Evolutionary conservation across 192 early-diverging fungal genomes (phyloP), one percentile per base, ranked within the genome.

Genomic region (Coemansia sp.): DNA sequence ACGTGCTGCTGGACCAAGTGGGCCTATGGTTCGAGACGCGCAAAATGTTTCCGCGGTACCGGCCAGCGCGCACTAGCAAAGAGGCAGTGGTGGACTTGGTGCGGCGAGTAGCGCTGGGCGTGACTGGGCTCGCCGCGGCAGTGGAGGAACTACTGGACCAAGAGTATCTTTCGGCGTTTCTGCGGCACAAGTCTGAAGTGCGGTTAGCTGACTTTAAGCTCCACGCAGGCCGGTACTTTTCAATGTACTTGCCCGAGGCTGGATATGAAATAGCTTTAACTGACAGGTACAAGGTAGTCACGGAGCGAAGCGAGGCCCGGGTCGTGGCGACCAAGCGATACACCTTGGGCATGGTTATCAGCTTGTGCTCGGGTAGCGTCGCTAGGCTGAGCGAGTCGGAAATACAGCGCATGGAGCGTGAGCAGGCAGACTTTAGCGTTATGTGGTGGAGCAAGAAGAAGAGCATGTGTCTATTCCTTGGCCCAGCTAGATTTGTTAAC

Each of bases 401-500:
- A 38, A 73, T 76, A 3, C 51, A 53, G 31, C 40, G 59, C 3
- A 70, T 85, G 80, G 79, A 70, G 49, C 49, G 38, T 2, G 70
- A 76, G 45, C 37, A 45, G 2, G 76, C 67, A 0, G 91, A 92
- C 68, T 92, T 91, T 71, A 85, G 82, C 54, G 87, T 92, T 56
- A 88, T 92, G 75, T 89, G 74, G 70, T 87, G 84, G 47, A 77
- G 72, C 31, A 84, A 84, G 67, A 72, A 84, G 39, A 83, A 78
- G 10, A 68, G 69, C 62, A 85, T 82, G 74, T 88, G 87, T 59
- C 57, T 91, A 35, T 88, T 92, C 46, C 68, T 90, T 35, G 91
- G 91, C 17, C 91, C 91, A 3, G 91, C 88, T 2, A 80, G 91
- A 12, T 92, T 92, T 65, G 86, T 88, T 39, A 92, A 92, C 70